Percentiles rank a stretch among this genome's conserved stretches.
Conservation (phyloP, 352 stramenopile genomes). For the Phytophthora foliorum region DNA sequence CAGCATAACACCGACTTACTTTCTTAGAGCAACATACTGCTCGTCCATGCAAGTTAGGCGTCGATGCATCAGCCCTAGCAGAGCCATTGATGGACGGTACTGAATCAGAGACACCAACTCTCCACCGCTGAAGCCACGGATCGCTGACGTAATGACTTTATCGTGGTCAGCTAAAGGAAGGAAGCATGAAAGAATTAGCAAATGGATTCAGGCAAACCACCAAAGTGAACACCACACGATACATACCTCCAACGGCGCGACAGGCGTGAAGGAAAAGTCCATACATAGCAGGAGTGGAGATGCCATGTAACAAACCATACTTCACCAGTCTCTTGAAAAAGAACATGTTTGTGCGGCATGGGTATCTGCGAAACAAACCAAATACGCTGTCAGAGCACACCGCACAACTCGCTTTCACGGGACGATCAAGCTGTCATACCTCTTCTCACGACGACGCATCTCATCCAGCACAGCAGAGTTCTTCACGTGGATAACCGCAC, state of each 20-base stretch:
- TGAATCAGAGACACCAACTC: constrained; percentile 84
- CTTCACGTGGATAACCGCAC: constrained; percentile 72
- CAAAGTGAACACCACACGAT: background rate
- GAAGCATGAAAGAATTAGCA: background rate
- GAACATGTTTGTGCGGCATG: constrained; percentile 68
- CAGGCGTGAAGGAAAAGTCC: constrained; percentile 80
- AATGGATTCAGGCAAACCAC: background rate
- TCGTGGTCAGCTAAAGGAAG: constrained; percentile 67
- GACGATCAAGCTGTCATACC: constrained; percentile 28
- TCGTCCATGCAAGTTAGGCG: constrained; percentile 76
- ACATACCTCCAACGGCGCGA: constrained; percentile 59
- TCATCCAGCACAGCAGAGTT: constrained; percentile 61
- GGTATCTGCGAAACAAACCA: constrained; percentile 48
- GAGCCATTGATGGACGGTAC: constrained; percentile 78
- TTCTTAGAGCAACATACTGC: constrained; percentile 76
- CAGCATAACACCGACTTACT: constrained; percentile 42
- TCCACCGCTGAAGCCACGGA: constrained; percentile 81
- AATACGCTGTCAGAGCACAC: constrained; percentile 2
- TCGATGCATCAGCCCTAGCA: constrained; percentile 76
- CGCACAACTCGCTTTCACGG: background rate
- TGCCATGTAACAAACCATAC: constrained; percentile 75
- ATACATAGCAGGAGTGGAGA: constrained; percentile 78
- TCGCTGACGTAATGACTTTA: constrained; percentile 85
- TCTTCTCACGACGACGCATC: constrained; percentile 74
- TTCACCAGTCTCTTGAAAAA: constrained; percentile 86